Evolutionary conservation across 805 yeast genomes (phyloP), one percentile per base, ranked within the genome.

Genomic region (Diddensiella caesifluorescens): DNA sequence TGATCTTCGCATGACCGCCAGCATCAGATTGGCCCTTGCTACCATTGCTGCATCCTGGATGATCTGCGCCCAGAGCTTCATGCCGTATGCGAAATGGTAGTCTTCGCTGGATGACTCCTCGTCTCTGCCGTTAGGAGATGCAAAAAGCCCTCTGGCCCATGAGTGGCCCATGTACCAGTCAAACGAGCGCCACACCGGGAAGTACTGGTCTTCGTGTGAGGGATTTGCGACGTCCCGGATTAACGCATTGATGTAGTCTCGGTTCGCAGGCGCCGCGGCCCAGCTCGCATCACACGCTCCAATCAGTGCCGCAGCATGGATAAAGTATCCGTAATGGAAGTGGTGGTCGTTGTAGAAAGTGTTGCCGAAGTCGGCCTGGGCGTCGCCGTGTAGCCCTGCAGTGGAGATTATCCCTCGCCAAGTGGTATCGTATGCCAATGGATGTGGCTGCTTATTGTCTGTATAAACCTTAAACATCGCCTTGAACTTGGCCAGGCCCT

Each of bases 311-410:
- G 94, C 94, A 1, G 94, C 83, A 57, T 84, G 89, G 36, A 85
- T 71, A 51, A 78, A 80, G 61, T 84, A 86, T 7, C 92, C 92
- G 55, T 82, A 86, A 59, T 86, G 94, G 73, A 84, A 86, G 57
- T 85, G 92, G 54, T 86, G 95, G 55, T 86, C 95, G 52, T 85
- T 84, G 63, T 84, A 85, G 59, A 75, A 82, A 19, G 83, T 74
- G 58, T 81, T 73, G 35, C 94, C 95, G 58, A 71, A 86, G 63
- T 88, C 95, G 21, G 76, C 76, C 27, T 68, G 59, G 21, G 71
- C 53, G 45, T 69, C 71, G 4, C 62, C 71, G 28, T 63, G 68
- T 25, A 60, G 38, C 2, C 75, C 77, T 0, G 87, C 85, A 0
- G 80, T 69, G 0, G 95, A 83, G 7, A 85, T 73, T 5, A 87